Evolutionary conservation across 495 filamentous ascomycete genomes (phyloP).

Genomic region (Ramalina intermedia): DNA sequence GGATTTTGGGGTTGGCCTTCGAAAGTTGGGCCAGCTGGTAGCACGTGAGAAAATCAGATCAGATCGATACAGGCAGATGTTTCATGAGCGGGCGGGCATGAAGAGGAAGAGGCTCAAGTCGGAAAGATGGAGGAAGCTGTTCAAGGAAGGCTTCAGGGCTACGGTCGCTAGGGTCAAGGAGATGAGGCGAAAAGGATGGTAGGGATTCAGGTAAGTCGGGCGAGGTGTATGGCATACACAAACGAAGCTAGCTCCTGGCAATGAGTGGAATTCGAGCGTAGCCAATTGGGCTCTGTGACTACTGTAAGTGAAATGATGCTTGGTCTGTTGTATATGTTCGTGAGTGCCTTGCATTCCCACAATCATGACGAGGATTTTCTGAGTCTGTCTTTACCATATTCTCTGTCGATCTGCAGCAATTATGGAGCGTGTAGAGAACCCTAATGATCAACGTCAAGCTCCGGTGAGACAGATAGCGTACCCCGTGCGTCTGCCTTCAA

Average conservation of each 20-base stretch:
- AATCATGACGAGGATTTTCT: no score
- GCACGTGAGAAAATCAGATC: slow-evolving; percentile 36
- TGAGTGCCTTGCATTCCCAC: no score
- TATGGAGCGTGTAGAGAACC: no score
- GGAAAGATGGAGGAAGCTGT: slow-evolving; percentile 50
- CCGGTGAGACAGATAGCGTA: neutral
- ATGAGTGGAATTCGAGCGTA: neutral
- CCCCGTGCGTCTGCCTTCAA: neutral
- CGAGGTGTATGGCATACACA: no score
- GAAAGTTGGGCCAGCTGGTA: slow-evolving; percentile 31
- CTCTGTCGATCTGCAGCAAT: no score
- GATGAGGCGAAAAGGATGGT: slow-evolving; percentile 65
- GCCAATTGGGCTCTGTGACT: neutral
- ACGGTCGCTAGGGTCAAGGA: slow-evolving; percentile 44
- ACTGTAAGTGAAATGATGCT: neutral
- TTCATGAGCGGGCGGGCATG: slow-evolving; percentile 56
- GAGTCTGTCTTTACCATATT: no score
- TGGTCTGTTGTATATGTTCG: no score
- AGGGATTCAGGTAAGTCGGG: neutral
- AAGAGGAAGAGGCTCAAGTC: slow-evolving; percentile 59
- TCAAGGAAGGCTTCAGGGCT: slow-evolving; percentile 48
- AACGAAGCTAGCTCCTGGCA: no score
- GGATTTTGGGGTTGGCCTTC: slow-evolving; percentile 42
- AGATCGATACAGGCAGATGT: slow-evolving; percentile 39
- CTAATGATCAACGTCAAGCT: neutral